Base-by-base conservation (phyloP, 495 filamentous ascomycete genomes). In the Opeltia flavorubescens region DNA sequence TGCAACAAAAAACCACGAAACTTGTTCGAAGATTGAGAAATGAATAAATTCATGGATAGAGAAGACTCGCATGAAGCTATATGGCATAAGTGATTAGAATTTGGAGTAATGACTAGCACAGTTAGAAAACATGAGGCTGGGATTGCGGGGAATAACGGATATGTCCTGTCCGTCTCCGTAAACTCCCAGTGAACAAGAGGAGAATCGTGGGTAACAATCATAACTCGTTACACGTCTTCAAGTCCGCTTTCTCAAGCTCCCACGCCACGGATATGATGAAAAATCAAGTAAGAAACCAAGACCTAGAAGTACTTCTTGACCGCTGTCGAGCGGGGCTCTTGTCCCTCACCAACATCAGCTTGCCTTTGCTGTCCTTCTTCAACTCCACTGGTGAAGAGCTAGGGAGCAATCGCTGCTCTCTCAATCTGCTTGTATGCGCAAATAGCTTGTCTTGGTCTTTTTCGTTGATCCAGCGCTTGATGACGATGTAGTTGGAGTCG, bases 391-490 rank as follows among this genome's bases (percentile, higher is more conserved):
- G 17, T 43, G 70, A 67, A 21, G 60, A 65, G 53, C 66, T 59
- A 28, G 65, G 58, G 46, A 70, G 53, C 39, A 64, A 51, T 48
- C 69, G 70, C 55, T 60, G 57, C 51, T 81, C 70, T 27, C 82
- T 75, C 50, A 84, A 51, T 42, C 74, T 66, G 46, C 70, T 66
- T 8, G 83, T 84, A 66, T 89, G 82, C 11, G 72, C 65, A 66
- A 84, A 89, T 41, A 89, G 75, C 41, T 78, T 62, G 38, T 82
- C 72, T 54, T 86, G 84, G 55, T 85, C 74, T 50, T 77, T 71
- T 59, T 86, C 78, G 33, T 71, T 69, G 50, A 89, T 76, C 77
- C 76, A 86, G 45, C 75, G 69, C 60, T 84, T 84, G 68, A 89
- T 85, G 46, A 89, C 62, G 46, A 89, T 69, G 51, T 77, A 87